Base-by-base conservation (phyloP, 352 stramenopile genomes). In the Pythium grandisporangium region DNA sequence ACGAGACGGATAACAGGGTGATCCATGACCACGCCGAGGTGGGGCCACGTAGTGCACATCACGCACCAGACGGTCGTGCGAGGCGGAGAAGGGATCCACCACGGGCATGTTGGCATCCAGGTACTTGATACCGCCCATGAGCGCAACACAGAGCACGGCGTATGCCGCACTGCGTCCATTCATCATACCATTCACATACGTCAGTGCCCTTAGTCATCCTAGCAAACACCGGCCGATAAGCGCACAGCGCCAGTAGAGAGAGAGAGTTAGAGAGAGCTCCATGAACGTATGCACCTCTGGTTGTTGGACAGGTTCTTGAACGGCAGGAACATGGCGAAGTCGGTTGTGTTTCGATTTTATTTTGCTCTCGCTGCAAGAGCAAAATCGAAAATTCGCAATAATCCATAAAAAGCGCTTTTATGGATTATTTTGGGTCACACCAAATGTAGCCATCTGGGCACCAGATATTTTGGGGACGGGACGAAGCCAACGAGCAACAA, bases 111-210 rank as follows among this genome's bases (percentile, higher is more conserved):
- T 66, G 29, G 72, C 59, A 46, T 88, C 71, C 53, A 88, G 52
- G 48, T 71, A 85, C 50, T 82, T 78, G 57, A 85, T 85, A 13
- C 69, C 69, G 19, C 53, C 53, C 11, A 75, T 72, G 34, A 88
- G 45, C 29, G 45, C 69, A 7, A 85, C 48, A 39, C 75, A 88
- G 37, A 88, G 48, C 41, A 64, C 66, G 26, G 53, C 70, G 55
- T 85, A 88, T 3, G 50, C 75, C 12, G 55, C 69, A 14, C 75
- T 87, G 38, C n/a, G n/a, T n/a, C n/a, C n/a, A n/a, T n/a, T 39
- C 32, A 47, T 8, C 5, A 25, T 1, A 35, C 3, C 12, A 34
- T 5, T 8, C 21, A 39, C 33, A 25, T 2, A 8, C 12, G 33
- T 21, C 32, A 51, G 10, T 24, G 29, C 13, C 34, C 12, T 22